phyloP scores from a whole-genome alignment of 352 stramenopile species.

The Globisporangium paddicum region DNA sequence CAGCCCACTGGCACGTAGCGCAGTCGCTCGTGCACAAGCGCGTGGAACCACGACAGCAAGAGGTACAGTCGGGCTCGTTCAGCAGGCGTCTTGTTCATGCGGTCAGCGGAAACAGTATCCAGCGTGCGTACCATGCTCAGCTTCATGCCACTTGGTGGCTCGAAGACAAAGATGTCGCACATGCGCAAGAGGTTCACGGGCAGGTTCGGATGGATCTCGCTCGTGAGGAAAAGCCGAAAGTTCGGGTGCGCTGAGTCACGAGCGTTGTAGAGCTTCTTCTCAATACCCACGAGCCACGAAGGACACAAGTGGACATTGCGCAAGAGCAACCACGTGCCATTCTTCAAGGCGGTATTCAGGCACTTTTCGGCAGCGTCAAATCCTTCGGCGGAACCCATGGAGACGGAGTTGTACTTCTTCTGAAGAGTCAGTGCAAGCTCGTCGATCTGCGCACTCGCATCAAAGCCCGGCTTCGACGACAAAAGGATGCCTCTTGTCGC shows the following conservation, averaged over 20 bases:
- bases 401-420: slow-evolving; percentile 95
- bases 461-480: slow-evolving; percentile 97
- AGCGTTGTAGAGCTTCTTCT: slow-evolving; percentile 96
- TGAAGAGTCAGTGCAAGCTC: slow-evolving; percentile 87
- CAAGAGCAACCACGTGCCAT: slow-evolving; percentile 97
- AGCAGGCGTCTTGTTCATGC: slow-evolving; percentile 86
- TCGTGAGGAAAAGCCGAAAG: slow-evolving; percentile 96
- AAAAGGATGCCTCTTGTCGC: slow-evolving; percentile 93
- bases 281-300: slow-evolving; percentile 95
- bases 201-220: slow-evolving; percentile 95
- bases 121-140: slow-evolving; percentile 96
- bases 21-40: slow-evolving; percentile 97
- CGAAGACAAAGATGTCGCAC: slow-evolving; percentile 97
- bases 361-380: slow-evolving; percentile 95
- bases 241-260: slow-evolving; percentile 63
- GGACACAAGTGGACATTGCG: slow-evolving; percentile 99
- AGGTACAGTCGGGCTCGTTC: slow-evolving; percentile 94
- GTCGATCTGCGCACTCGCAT: slow-evolving; percentile 97
- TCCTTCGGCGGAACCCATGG: slow-evolving; percentile 98
- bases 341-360: slow-evolving; percentile 93
- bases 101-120: slow-evolving; percentile 86
- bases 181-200: slow-evolving; percentile 96
- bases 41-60: slow-evolving; percentile 98
- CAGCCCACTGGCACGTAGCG: slow-evolving; percentile 98
- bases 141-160: slow-evolving; percentile 97